phyloP scores from a whole-genome alignment of 83 land plant genomes.

The Thuja plicata region DNA sequence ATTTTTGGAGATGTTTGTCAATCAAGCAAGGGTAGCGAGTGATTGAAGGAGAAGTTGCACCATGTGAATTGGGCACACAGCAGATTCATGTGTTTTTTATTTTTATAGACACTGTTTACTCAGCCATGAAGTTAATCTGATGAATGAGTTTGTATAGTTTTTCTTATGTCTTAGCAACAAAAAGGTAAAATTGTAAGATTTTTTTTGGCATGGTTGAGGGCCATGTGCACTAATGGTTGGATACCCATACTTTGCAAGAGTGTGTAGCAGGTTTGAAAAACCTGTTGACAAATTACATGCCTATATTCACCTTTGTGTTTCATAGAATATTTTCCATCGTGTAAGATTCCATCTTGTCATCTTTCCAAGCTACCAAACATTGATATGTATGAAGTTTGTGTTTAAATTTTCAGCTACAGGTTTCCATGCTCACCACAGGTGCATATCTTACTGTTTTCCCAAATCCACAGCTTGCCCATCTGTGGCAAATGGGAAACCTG shows the following conservation, averaged over 20 bases:
- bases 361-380: not conserved
- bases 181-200: not conserved
- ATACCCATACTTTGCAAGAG: not conserved
- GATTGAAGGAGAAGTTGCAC: not conserved
- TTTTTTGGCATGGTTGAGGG: not conserved
- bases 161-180: not conserved
- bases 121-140: constrained; percentile 4
- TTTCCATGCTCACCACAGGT: not conserved
- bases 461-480: not conserved
- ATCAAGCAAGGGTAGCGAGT: not conserved
- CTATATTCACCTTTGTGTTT: not conserved
- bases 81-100: not conserved
- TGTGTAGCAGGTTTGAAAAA: not conserved
- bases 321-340: not conserved
- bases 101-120: not conserved
- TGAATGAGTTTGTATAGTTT: not conserved
- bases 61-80: not conserved
- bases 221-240: not conserved
- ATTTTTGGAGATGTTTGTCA: not conserved
- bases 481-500: not conserved
- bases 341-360: not conserved
- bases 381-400: not conserved
- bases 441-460: not conserved
- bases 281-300: constrained; percentile 1
- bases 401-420: not conserved